Evolutionary conservation across 2,329 filamentous ascomycete species (phyloP).

Genomic region (Ascosphaera pollenicola): DNA sequence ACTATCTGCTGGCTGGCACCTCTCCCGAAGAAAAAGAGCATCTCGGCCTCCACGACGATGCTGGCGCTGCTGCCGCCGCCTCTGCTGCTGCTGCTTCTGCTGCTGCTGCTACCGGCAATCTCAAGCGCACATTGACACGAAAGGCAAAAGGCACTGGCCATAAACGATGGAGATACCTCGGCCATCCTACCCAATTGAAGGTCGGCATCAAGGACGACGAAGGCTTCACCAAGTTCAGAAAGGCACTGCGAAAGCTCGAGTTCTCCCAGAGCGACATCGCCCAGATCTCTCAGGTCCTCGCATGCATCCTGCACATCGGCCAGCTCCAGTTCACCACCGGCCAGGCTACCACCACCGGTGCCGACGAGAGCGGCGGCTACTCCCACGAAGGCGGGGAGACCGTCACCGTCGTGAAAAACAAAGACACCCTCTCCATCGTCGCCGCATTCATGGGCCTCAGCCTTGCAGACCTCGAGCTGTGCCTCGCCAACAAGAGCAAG

Average conservation of each 20-base stretch:
- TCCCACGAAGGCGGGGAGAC: conserved; percentile 83
- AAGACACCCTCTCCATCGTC: conserved; percentile 64
- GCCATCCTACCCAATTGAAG: conserved; percentile 89
- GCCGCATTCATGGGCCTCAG: conserved; percentile 88
- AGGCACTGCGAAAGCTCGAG: conserved; percentile 76
- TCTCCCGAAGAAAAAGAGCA: conserved; percentile 78
- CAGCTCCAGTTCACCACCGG: conserved; percentile 84
- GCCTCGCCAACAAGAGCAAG: conserved; percentile 88
- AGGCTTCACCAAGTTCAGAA: conserved; percentile 96
- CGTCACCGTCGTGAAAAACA: conserved; percentile 77
- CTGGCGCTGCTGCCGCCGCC: not conserved
- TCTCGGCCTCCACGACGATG: conserved; percentile 35
- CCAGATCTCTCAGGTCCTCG: conserved; percentile 87
- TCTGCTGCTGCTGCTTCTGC: not conserved
- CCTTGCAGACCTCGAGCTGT: conserved; percentile 60
- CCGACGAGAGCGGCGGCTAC: conserved; percentile 86
- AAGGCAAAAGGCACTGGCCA: conserved; percentile 14
- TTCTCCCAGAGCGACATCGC: conserved; percentile 87
- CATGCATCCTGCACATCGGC: conserved; percentile 87
- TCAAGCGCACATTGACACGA: not conserved
- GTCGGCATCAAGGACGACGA: conserved; percentile 91
- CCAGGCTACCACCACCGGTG: conserved; percentile 53
- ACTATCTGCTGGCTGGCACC: conserved; percentile 85
- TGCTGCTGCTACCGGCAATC: not conserved
- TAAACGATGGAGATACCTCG: conserved; percentile 88